Base-by-base conservation (phyloP, 306 rosid genomes). In the Elaeagnus macrophylla region DNA sequence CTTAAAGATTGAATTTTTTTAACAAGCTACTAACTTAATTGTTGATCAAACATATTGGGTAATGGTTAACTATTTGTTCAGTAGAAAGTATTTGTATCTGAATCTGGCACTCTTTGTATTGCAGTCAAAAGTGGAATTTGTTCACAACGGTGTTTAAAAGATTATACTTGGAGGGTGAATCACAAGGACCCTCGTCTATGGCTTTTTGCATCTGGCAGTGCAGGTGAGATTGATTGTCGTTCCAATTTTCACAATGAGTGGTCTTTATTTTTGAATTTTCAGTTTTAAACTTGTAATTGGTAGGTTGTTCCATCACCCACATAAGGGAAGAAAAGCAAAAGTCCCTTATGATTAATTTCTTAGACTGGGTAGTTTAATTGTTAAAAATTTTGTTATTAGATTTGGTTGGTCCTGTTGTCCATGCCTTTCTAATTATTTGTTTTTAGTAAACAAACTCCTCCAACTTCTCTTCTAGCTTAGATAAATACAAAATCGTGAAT, bases 111-210 rank as follows among this genome's bases (percentile, higher is more conserved):
- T 9, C 36, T 5, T 18, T 39, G 39, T 74, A 56, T 64, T 75
- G 49, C 82, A 85, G 89, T 65, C 19, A 60, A 43, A 64, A 32
- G 44, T 54, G 61, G 15, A 35, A 16, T 52, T 62, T 59, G 38
- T 12, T 52, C 14, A 18, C 56, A 72, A 62, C 20, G 44, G 48
- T 69, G 39, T 58, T 25, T 54, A 25, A 67, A 78, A 25, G 69
- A 47, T 56, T 45, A 46, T 57, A 67, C 54, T 66, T 57, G 79
- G 77, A 79, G 79, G 60, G 38, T 52, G 42, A 51, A 72, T 68
- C 68, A 54, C 32, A 53, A 62, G 60, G 75, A 75, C 71, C 75
- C 71, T 64, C 68, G 54, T 50, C 58, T 76, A 9, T 82, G 85
- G 88, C 39, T 56, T 50, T 43, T 69, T 56, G 54, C 61, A 39